These are phyloP conservation scores for Prunus yedoensis DNA, from an alignment of 331 rosid genomes.

Conservation along the genomic window DNA sequence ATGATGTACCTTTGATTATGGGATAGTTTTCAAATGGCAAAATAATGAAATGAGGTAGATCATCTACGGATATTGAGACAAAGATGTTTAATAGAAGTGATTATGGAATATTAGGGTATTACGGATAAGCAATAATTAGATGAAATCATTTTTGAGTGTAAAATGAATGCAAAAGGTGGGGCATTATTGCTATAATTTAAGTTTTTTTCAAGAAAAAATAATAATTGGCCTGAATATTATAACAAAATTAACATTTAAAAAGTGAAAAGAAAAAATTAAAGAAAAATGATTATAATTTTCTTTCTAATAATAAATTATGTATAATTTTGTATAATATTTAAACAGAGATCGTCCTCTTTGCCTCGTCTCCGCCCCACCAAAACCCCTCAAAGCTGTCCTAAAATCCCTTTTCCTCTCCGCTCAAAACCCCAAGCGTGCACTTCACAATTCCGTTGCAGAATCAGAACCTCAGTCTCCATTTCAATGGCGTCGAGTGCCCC, in stretches of 20 bases:
- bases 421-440: neutral
- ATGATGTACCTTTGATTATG: too few species aligned
- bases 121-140: too few species aligned
- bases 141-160: too few species aligned
- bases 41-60: too few species aligned
- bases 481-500: constrained; percentile 69
- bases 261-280: neutral
- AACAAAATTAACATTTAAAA: neutral
- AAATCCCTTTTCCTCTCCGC: constrained; percentile 8
- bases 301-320: neutral
- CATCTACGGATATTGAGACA: too few species aligned
- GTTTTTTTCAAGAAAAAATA: too few species aligned
- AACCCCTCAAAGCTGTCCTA: constrained; percentile 32
- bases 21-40: too few species aligned
- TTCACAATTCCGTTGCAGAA: neutral
- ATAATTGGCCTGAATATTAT: too few species aligned
- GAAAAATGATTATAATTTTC: neutral
- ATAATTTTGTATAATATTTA: neutral
- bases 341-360: constrained; percentile 20
- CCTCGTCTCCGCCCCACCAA: constrained; percentile 31
- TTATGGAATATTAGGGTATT: too few species aligned
- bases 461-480: neutral
- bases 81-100: too few species aligned
- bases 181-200: too few species aligned
- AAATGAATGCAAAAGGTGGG: too few species aligned